Evolutionary conservation across 345 rosid genomes (phyloP).

Genomic region (Gossypioides kirkii): DNA sequence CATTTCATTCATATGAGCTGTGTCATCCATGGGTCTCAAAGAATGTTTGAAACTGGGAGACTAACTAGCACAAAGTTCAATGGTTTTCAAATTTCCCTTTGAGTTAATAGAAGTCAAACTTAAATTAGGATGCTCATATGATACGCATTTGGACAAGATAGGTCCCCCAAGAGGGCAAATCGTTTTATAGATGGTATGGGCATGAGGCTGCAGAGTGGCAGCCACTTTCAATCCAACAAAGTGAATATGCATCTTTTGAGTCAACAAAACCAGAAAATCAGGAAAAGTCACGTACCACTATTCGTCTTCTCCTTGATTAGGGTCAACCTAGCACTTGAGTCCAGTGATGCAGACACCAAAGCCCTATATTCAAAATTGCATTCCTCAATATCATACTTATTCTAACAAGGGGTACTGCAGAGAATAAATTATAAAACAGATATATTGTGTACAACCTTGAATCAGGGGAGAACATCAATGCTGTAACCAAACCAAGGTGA

Average conservation of each 20-base stretch:
- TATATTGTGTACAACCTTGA: conserved; percentile 53
- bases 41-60: background rate
- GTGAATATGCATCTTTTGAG: background rate
- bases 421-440: background rate
- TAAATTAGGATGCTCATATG: background rate
- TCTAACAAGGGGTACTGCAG: background rate
- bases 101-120: background rate
- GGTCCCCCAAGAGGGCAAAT: background rate
- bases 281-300: conserved; percentile 32
- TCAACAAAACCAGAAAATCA: conserved; percentile 3
- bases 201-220: background rate
- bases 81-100: background rate
- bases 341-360: conserved; percentile 75
- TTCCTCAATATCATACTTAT: conserved; percentile 8
- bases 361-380: conserved; percentile 45
- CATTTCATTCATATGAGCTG: background rate
- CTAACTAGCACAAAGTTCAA: background rate
- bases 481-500: conserved; percentile 83
- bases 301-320: conserved; percentile 36
- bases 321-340: conserved; percentile 85
- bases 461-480: conserved; percentile 72
- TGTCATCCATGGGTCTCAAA: background rate
- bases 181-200: background rate
- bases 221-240: background rate
- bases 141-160: background rate